Conservation (phyloP, 2,329 filamentous ascomycete genomes). For the Hymenoscyphus salicellus region DNA sequence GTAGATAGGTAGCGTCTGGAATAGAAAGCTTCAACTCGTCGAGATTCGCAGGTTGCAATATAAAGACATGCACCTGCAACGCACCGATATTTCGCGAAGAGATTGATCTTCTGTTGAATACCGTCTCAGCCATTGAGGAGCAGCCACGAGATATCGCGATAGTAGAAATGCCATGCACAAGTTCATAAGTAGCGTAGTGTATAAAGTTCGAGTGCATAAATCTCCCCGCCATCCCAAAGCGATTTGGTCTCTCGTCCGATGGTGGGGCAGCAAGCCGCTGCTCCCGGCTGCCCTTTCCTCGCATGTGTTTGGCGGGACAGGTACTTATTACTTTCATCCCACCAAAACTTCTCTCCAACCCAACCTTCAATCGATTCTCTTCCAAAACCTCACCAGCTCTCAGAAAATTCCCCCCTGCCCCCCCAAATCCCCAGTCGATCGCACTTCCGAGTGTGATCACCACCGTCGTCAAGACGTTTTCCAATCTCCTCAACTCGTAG, state of each 20-base stretch:
- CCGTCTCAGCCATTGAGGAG: background rate
- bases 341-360: slow-evolving; percentile 10
- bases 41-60: background rate
- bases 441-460: slow-evolving; percentile 37
- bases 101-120: background rate
- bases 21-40: too few relatives aligned
- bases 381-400: background rate
- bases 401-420: slow-evolving; percentile 3
- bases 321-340: slow-evolving; percentile 3
- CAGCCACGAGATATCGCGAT: background rate
- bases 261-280: slow-evolving; percentile 1
- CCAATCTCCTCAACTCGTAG: slow-evolving; percentile 96
- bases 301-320: slow-evolving; percentile 1
- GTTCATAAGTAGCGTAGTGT: background rate
- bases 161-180: background rate
- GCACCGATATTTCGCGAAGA: background rate
- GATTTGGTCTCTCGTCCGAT: background rate
- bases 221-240: background rate
- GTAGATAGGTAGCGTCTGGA: too few relatives aligned
- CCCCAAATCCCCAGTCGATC: slow-evolving; percentile 26
- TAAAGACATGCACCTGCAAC: background rate
- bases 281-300: background rate
- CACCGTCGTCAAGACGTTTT: slow-evolving; percentile 88
- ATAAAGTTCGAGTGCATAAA: background rate
- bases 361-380: slow-evolving; percentile 5